Conservation (phyloP, 441 rosid species). For the Eutrema salsugineum region DNA sequence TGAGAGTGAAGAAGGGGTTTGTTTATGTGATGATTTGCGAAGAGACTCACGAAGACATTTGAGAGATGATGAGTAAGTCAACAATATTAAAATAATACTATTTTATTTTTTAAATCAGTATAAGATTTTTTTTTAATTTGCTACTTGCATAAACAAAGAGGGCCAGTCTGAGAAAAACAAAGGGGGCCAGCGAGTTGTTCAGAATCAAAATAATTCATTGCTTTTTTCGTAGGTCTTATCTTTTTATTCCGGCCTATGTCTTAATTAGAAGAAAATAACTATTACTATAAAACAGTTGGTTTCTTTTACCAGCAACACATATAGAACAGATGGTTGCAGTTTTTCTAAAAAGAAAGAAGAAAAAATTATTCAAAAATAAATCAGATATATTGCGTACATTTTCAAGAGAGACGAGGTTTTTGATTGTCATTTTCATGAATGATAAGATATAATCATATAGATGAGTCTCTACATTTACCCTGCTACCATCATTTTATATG, state of each 20-base stretch:
- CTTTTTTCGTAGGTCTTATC: neutral
- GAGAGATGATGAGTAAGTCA: constrained; percentile 6
- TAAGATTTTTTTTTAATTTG: neutral
- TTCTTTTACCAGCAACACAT: too few species aligned
- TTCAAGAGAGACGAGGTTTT: neutral
- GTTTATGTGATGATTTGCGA: neutral
- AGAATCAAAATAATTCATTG: neutral
- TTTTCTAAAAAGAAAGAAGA: neutral
- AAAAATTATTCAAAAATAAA: neutral
- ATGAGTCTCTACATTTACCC: neutral
- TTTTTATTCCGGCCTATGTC: neutral
- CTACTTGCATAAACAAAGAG: constrained; percentile 6
- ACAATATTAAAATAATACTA: neutral
- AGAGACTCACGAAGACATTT: neutral
- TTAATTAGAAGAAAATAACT: neutral
- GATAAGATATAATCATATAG: neutral
- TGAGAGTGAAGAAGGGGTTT: constrained; percentile 1
- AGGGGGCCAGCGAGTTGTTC: neutral
- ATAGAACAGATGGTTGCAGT: too few species aligned
- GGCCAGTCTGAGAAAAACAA: neutral
- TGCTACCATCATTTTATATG: neutral
- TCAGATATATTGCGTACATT: neutral
- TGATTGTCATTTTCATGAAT: neutral
- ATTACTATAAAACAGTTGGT: neutral
- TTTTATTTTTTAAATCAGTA: neutral